Evolutionary conservation across 2,329 filamentous ascomycete genomes (phyloP).

Genomic region (Arthrobotrys sinensis): DNA sequence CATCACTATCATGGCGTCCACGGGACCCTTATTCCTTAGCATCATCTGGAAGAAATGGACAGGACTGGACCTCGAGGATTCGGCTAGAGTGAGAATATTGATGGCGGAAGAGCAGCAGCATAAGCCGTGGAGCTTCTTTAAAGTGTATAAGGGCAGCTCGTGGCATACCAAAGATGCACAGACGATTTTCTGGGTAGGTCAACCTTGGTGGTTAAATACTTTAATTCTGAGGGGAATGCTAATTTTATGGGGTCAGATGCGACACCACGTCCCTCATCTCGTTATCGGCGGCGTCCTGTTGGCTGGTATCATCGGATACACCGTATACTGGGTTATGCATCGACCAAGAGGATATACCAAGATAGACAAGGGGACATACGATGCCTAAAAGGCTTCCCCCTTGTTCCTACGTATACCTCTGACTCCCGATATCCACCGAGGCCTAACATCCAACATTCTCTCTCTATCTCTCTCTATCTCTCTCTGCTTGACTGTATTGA

Average conservation of each 20-base stretch:
- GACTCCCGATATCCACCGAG: neutral
- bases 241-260: conserved; percentile 42
- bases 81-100: conserved; percentile 76
- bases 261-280: conserved; percentile 53
- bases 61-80: conserved; percentile 70
- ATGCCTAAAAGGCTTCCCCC: conserved; percentile 30
- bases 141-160: conserved; percentile 70
- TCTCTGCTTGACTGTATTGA: conserved; percentile 30
- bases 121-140: conserved; percentile 81
- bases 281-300: conserved; percentile 39
- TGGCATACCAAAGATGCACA: conserved; percentile 71
- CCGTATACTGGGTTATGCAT: conserved; percentile 56
- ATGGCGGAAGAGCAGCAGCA: conserved; percentile 78
- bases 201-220: neutral
- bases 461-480: neutral
- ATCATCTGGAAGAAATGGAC: conserved; percentile 83
- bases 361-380: conserved; percentile 55
- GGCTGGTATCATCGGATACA: conserved; percentile 47
- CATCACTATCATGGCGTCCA: conserved; percentile 84
- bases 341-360: conserved; percentile 41
- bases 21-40: conserved; percentile 82
- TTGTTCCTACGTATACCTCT: neutral
- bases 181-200: conserved; percentile 71
- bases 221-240: neutral
- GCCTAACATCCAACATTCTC: neutral